Evolutionary conservation across 2,329 filamentous ascomycete species (phyloP).

Genomic region (Thermomyces lanuginosus): DNA sequence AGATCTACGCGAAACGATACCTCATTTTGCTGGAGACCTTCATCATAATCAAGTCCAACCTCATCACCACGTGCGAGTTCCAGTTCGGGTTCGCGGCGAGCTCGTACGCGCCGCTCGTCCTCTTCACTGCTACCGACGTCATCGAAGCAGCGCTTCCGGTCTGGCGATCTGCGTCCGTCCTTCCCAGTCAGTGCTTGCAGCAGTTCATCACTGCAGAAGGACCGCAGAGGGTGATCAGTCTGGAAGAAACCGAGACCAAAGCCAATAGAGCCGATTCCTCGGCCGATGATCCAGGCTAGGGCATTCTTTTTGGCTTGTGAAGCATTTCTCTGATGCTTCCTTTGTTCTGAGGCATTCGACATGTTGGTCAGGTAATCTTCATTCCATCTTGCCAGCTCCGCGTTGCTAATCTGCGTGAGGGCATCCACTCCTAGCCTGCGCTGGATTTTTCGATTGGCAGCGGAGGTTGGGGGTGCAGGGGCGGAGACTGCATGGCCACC

Average conservation of each 20-base stretch:
- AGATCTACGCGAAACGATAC: conserved; percentile 9
- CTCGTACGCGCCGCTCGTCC: conserved; percentile 21
- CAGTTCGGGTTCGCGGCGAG: conserved; percentile 17
- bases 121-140: conserved; percentile 13
- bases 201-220: conserved; percentile 42
- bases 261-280: conserved; percentile 41
- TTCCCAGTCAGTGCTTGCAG: conserved; percentile 32
- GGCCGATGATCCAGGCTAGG: conserved; percentile 42
- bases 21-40: conserved; percentile 22
- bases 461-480: too few species aligned
- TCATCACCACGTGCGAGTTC: conserved; percentile 15
- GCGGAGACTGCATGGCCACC: too few species aligned
- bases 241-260: conserved; percentile 25
- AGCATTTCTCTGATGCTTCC: conserved; percentile 25
- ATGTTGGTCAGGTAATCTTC: conserved; percentile 46
- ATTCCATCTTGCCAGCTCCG: conserved; percentile 42
- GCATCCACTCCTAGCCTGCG: conserved; percentile 34
- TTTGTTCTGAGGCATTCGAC: conserved; percentile 30
- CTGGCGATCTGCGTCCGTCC: conserved; percentile 5
- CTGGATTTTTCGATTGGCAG: conserved; percentile 15
- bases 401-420: conserved; percentile 37
- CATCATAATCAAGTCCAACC: conserved; percentile 11
- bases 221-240: conserved; percentile 36
- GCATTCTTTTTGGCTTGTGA: conserved; percentile 46
- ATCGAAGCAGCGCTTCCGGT: conserved; percentile 15